phyloP scores from a whole-genome alignment of 148 eudicot genomes.

The Vaccinium myrtillus region DNA sequence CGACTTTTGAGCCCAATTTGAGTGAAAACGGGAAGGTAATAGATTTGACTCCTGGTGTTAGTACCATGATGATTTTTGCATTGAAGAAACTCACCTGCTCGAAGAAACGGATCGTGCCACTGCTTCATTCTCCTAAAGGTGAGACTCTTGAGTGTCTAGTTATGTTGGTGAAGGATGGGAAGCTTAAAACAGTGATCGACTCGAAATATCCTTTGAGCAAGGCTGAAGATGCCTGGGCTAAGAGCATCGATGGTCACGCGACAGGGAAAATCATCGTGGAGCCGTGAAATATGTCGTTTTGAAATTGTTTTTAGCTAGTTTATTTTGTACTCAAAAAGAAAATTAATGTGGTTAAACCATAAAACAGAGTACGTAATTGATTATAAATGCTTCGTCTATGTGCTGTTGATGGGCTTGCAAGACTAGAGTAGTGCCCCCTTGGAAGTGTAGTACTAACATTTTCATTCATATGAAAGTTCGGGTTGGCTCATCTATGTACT shows the following conservation, averaged over 20 bases:
- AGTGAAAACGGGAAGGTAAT: slow-evolving; percentile 45
- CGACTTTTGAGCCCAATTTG: slow-evolving; percentile 47
- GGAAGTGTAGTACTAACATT: too few species aligned
- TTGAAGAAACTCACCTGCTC: slow-evolving; percentile 46
- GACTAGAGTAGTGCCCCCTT: too few species aligned
- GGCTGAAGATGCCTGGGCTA: slow-evolving; percentile 63
- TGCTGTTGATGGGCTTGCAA: too few species aligned
- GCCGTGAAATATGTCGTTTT: background rate
- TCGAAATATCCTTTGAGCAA: slow-evolving; percentile 42
- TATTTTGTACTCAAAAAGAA: too few species aligned
- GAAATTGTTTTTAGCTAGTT: background rate
- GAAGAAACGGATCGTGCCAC: slow-evolving; percentile 45
- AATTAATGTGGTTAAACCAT: background rate
- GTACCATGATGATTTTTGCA: slow-evolving; percentile 31
- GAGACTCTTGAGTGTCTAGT: slow-evolving; percentile 41
- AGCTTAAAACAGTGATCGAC: slow-evolving; percentile 47
- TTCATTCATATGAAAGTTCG: too few species aligned
- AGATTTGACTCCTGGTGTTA: slow-evolving; percentile 40
- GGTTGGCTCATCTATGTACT: too few species aligned
- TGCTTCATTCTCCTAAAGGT: slow-evolving; percentile 27
- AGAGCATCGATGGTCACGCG: slow-evolving; percentile 54
- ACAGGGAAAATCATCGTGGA: slow-evolving; percentile 60
- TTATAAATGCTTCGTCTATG: background rate
- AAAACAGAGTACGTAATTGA: too few species aligned
- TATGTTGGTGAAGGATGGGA: slow-evolving; percentile 52